Evolutionary conservation across 2,329 filamentous ascomycete genomes (phyloP), one percentile per base, ranked within the genome.

Genomic region (Sphaceloma murrayae): DNA sequence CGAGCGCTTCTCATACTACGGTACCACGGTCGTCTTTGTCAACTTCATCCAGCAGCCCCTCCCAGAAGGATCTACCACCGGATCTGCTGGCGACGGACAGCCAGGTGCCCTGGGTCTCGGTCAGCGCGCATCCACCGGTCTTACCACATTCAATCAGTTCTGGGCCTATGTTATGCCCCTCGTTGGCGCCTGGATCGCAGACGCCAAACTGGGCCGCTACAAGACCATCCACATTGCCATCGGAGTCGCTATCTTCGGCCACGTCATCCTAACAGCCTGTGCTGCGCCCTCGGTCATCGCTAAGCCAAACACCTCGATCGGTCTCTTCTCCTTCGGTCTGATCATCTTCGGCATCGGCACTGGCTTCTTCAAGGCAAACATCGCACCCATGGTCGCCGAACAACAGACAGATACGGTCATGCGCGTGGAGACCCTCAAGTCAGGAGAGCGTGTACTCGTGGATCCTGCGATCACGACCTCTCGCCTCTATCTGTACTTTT

Each of bases 321-420:
- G 67, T 1, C 77, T 74, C 42, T 82, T 85, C 54, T 60, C 80
- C 2, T 62, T 78, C 21, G 75, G 77, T 17, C 69, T 83, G 51
- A 61, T 83, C 33, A 72, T 86, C 56, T 74, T 86, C 57, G 81
- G 80, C n/a, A 61, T 85, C 21, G 83, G 83, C 32, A 85, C 82
- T 1, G 83, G 83, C 49, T 81, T 84, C 55, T 86, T 88, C 74
- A 89, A 88, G 68, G 75, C 80, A 51, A 88, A 88, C 56, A 82
- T 88, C 32, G 64, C 65, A 7, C 68, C 68, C 2, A 50, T 71
- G 19, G 69, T 70, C 46, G 67, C 67, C 6, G 68, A 71, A 49
- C 68, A 71, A 52, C 66, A 69, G 38, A 58, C 57, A 5, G 59
- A 60, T n/a, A 64, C 58, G 16, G 62, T 56, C 17, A 62, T 64